A percentile compares a stretch with the other conserved stretches of the same genome.
phyloP scores from a whole-genome alignment of 257 asterid genomes.

The Verbascum thapsus region DNA sequence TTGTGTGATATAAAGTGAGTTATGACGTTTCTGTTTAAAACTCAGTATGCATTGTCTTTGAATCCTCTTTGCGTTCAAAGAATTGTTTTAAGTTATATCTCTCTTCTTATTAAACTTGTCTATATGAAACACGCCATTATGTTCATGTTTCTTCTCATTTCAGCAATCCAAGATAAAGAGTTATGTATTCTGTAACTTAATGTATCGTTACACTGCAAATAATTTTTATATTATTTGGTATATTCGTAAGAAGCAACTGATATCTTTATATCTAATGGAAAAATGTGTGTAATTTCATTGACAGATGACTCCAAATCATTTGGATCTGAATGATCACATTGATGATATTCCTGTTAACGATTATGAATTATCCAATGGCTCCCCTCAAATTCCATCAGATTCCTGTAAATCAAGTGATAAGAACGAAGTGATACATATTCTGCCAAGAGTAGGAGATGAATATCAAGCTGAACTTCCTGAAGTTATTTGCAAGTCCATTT shows the following conservation, averaged over 20 bases:
- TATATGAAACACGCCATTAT: not conserved
- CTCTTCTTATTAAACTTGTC: conserved; percentile 5
- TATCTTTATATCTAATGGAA: conserved; percentile 5
- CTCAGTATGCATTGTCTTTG: not conserved
- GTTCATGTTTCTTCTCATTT: not conserved
- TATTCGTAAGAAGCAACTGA: conserved; percentile 16
- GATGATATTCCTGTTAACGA: conserved; percentile 36
- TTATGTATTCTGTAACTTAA: not conserved
- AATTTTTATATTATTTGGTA: not conserved
- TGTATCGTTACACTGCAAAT: conserved; percentile 19
- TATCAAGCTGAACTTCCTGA: conserved; percentile 64
- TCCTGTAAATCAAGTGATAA: conserved; percentile 29
- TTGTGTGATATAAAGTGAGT: conserved; percentile 19
- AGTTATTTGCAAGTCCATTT: conserved; percentile 24
- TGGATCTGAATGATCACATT: conserved; percentile 33
- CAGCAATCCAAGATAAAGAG: not conserved
- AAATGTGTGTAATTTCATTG: conserved; percentile 12
- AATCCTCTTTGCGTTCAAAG: not conserved
- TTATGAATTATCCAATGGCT: conserved; percentile 36
- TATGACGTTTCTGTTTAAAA: conserved; percentile 13
- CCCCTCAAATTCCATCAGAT: conserved; percentile 40
- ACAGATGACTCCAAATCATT: conserved; percentile 42
- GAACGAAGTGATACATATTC: conserved; percentile 47
- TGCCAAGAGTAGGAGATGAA: conserved; percentile 63
- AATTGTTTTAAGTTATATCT: not conserved